Conservation (phyloP, 495 filamentous ascomycete genomes). For the Neurospora discreta region DNA sequence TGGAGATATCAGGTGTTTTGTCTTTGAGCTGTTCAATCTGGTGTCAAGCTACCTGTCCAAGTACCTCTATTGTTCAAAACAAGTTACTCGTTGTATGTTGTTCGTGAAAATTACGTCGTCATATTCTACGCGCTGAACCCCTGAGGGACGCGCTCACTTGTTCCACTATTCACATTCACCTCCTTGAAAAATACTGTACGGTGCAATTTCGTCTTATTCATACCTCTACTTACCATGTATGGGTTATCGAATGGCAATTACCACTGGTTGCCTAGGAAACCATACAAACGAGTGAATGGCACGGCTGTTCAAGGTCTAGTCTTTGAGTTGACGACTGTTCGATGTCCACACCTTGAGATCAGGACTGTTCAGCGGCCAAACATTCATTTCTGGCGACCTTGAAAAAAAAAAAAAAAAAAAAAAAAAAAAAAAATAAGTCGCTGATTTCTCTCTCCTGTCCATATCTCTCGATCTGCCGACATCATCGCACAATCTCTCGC, state of each 20-base stretch:
- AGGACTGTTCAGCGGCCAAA: background rate
- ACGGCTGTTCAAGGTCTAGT: background rate
- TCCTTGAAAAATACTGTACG: background rate
- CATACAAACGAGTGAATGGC: background rate
- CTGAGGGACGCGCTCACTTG: too few relatives aligned
- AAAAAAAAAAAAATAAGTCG: background rate
- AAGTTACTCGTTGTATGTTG: too few relatives aligned
- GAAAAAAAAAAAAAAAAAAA: too few relatives aligned
- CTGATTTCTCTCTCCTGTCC: background rate
- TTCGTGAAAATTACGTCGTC: too few relatives aligned
- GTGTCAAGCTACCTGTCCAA: background rate
- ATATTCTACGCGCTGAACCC: too few relatives aligned
- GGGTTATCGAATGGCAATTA: background rate
- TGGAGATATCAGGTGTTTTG: background rate
- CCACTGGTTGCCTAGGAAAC: background rate
- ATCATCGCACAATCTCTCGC: background rate
- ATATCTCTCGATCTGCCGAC: background rate
- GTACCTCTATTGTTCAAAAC: too few relatives aligned
- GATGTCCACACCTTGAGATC: background rate
- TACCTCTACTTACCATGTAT: background rate
- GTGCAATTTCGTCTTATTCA: background rate
- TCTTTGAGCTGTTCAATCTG: background rate
- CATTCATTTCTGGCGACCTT: background rate
- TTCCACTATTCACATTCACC: rapidly evolving
- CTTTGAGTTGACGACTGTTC: background rate